phyloP scores from a whole-genome alignment of 768 basidiomycete species.

The Guyanaporus albipodus region DNA sequence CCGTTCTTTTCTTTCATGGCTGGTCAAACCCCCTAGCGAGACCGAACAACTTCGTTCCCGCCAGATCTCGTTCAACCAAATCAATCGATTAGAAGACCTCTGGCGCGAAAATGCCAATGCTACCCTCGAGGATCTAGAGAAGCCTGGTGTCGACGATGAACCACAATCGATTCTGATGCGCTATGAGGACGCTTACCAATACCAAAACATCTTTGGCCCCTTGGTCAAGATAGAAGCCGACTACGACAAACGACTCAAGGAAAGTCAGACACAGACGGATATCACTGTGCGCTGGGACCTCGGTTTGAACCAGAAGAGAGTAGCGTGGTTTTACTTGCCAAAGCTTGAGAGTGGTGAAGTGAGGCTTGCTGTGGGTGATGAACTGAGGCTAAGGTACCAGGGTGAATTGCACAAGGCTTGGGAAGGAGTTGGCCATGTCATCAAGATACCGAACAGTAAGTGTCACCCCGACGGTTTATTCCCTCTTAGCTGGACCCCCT shows the following conservation, averaged over 20 bases:
- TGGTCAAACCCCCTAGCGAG: conserved; percentile 96
- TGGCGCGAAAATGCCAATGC: conserved; percentile 97
- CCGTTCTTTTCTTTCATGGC: conserved; percentile 97
- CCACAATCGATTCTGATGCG: conserved; percentile 85
- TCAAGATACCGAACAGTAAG: conserved; percentile 98
- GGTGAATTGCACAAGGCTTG: conserved; percentile 90
- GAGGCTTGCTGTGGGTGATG: conserved; percentile 93
- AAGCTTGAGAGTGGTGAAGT: conserved; percentile 99
- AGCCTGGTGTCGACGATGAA: conserved; percentile 97
- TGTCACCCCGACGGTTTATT: conserved; percentile 5
- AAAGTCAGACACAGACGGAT: conserved; percentile 97
- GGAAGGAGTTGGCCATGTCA: conserved; percentile 97
- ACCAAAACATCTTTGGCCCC: conserved; percentile 99
- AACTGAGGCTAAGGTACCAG: conserved; percentile 82
- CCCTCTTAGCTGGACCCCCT: conserved; percentile 7
- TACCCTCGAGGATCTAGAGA: conserved; percentile 94
- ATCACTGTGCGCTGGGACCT: conserved; percentile 97
- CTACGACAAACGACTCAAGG: conserved; percentile 96
- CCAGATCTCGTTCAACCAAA: conserved; percentile 95
- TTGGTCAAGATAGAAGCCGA: conserved; percentile 99
- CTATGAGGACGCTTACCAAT: conserved; percentile 99
- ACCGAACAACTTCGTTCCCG: conserved; percentile 94
- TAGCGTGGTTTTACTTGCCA: conserved; percentile 97
- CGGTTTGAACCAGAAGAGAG: conserved; percentile 96
- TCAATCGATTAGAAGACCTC: conserved; percentile 94